A percentile compares a stretch with the other conserved stretches of the same genome.
Conservation (phyloP, 2,329 filamentous ascomycete genomes). For the Cytospora chrysosperma region DNA sequence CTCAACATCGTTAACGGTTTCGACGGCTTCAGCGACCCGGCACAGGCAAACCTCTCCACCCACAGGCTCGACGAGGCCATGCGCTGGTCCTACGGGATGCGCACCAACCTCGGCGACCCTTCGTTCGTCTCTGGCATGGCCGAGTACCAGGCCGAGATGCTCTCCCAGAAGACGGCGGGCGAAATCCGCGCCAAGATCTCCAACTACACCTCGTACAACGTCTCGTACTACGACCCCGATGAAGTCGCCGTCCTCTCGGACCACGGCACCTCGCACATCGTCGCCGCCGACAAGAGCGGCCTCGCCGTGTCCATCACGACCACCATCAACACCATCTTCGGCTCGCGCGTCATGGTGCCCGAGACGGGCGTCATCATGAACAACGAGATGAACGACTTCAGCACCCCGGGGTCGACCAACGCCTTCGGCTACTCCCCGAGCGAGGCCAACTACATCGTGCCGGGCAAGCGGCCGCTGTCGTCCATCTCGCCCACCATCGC, state of each 20-base stretch:
- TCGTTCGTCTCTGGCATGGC: constrained; percentile 62
- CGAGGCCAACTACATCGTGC: constrained; percentile 71
- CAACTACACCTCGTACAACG: constrained; percentile 38
- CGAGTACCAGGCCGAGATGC: constrained; percentile 60
- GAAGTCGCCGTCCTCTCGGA: constrained; percentile 54
- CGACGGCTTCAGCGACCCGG: constrained; percentile 57
- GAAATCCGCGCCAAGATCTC: constrained; percentile 48
- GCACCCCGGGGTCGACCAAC: constrained; percentile 68
- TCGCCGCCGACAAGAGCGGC: constrained; percentile 66
- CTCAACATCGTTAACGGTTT: constrained; percentile 77
- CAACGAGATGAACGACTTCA: constrained; percentile 69
- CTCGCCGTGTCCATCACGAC: constrained; percentile 76
- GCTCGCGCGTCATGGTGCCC: constrained; percentile 71
- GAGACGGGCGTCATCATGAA: constrained; percentile 79
- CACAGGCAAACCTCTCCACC: constrained; percentile 59
- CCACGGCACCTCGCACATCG: constrained; percentile 66
- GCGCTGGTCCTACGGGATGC: constrained; percentile 75
- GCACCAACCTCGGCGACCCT: constrained; percentile 74
- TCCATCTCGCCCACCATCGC: constrained; percentile 65
- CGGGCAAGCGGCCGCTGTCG: constrained; percentile 75
- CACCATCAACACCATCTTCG: constrained; percentile 79
- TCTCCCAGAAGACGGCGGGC: constrained; percentile 61
- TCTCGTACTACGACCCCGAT: constrained; percentile 45
- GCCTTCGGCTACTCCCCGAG: constrained; percentile 76
- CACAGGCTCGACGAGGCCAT: constrained; percentile 84